Evolutionary conservation across 495 filamentous ascomycete genomes (phyloP).

Genomic region (Trypethelium eluteriae): DNA sequence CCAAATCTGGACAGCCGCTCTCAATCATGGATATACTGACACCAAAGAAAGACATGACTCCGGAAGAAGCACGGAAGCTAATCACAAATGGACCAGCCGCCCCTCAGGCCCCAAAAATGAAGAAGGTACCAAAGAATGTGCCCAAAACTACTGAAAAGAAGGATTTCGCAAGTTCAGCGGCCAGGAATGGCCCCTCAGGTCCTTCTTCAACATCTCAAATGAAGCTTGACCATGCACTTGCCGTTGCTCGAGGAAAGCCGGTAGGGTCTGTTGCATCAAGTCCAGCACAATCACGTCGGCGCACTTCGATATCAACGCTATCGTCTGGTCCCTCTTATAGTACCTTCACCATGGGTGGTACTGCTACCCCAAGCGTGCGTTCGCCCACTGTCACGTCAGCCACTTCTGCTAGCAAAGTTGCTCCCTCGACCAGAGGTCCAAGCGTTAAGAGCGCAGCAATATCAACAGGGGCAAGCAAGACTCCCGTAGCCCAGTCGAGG

Average conservation of each 20-base stretch:
- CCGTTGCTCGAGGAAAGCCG: not conserved
- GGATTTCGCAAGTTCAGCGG: not conserved
- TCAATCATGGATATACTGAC: conserved; percentile 1
- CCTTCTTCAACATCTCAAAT: conserved; percentile 2
- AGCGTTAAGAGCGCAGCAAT: not conserved
- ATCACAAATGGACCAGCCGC: not conserved
- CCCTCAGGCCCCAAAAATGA: not conserved
- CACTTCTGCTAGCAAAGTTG: conserved; percentile 2
- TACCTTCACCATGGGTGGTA: conserved; percentile 3
- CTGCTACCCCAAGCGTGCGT: not conserved
- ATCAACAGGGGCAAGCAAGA: not conserved
- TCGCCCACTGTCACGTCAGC: not conserved
- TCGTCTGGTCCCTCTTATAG: conserved; percentile 7
- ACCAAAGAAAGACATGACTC: conserved; percentile 7
- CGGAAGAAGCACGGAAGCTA: not conserved
- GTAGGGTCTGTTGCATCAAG: not conserved
- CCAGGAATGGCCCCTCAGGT: not conserved
- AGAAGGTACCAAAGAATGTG: not conserved
- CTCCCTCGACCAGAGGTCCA: not conserved
- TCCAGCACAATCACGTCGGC: not conserved
- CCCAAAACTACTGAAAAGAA: not conserved
- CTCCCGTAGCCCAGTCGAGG: no score
- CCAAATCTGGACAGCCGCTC: conserved; percentile 9
- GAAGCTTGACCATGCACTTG: conserved; percentile 6
- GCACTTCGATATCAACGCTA: not conserved